A percentile compares a stretch with the other conserved stretches of the same genome.
These are phyloP conservation scores for Hypomyces rosellus DNA, from an alignment of 2,329 filamentous ascomycete species.

Conservation along the genomic window DNA sequence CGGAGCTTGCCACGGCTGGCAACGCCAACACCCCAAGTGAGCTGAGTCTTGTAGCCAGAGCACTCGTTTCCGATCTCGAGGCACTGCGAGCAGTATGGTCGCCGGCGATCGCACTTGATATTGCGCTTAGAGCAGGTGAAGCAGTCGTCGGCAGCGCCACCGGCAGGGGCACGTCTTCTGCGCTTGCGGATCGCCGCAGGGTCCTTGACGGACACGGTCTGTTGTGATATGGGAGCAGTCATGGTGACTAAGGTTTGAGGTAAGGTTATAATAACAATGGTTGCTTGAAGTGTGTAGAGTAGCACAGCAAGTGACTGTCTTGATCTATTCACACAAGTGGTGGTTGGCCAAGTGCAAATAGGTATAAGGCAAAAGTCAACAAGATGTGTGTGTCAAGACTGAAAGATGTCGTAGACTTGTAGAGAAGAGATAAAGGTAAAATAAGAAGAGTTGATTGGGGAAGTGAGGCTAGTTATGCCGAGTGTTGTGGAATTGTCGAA, in stretches of 20 bases:
- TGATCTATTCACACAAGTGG: background rate
- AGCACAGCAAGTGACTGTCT: background rate
- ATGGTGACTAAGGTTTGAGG: conserved; percentile 27
- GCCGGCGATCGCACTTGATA: conserved; percentile 80
- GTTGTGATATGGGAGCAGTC: conserved; percentile 42
- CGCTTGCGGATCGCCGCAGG: conserved; percentile 57
- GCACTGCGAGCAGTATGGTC: conserved; percentile 93
- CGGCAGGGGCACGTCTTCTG: conserved; percentile 79
- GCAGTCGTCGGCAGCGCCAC: conserved; percentile 89
- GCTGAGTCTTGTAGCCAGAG: conserved; percentile 90
- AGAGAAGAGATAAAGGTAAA: background rate
- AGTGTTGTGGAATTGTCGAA: conserved; percentile 2
- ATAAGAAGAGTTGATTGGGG: conserved; percentile 1
- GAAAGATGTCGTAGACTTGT: too few relatives aligned
- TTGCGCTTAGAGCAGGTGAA: conserved; percentile 84
- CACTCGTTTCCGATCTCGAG: conserved; percentile 88
- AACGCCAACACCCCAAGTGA: conserved; percentile 95
- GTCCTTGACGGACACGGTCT: conserved; percentile 41
- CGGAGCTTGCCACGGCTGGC: conserved; percentile 92
- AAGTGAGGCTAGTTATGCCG: conserved; percentile 9
- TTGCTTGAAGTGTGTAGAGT: background rate
- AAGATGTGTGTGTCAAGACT: too few relatives aligned
- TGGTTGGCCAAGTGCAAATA: background rate
- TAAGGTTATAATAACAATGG: background rate
- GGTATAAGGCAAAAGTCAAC: too few relatives aligned